phyloP scores from a whole-genome alignment of 2,329 filamentous ascomycete species.

The Remersonia thermophila region DNA sequence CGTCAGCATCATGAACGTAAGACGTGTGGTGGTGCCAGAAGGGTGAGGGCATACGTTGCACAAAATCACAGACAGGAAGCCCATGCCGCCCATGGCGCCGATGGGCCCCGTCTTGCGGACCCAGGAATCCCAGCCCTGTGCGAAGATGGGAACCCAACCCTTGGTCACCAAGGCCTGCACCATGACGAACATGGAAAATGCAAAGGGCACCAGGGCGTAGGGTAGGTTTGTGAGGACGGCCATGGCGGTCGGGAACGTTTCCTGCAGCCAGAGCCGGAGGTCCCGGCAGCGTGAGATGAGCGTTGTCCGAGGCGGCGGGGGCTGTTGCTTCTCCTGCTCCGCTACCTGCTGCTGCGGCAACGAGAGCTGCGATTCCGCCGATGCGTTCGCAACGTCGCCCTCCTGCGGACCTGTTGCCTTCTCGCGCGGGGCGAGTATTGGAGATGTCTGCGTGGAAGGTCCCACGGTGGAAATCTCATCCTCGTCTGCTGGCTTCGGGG shows the following conservation, averaged over 20 bases:
- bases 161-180: constrained; percentile 62
- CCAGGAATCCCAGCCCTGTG: constrained; percentile 63
- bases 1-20: neutral
- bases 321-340: too few species aligned
- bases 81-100: constrained; percentile 60
- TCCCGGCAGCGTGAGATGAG: constrained; percentile 37
- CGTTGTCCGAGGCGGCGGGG: constrained; percentile 26
- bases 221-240: constrained; percentile 55
- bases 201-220: constrained; percentile 56
- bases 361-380: too few species aligned
- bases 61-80: constrained; percentile 55
- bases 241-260: constrained; percentile 58
- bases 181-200: constrained; percentile 62
- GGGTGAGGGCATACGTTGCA: constrained; percentile 50
- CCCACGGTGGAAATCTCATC: too few species aligned
- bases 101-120: constrained; percentile 56
- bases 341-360: neutral
- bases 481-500: neutral
- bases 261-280: constrained; percentile 46
- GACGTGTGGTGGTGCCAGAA: constrained; percentile 7
- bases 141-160: constrained; percentile 63
- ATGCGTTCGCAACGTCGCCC: too few species aligned
- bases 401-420: too few species aligned
- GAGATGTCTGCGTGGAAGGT: too few species aligned
- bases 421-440: too few species aligned